These are phyloP conservation scores for Coemansia guatemalensis DNA, from an alignment of 192 early-diverging fungal species.

Conservation along the genomic window DNA sequence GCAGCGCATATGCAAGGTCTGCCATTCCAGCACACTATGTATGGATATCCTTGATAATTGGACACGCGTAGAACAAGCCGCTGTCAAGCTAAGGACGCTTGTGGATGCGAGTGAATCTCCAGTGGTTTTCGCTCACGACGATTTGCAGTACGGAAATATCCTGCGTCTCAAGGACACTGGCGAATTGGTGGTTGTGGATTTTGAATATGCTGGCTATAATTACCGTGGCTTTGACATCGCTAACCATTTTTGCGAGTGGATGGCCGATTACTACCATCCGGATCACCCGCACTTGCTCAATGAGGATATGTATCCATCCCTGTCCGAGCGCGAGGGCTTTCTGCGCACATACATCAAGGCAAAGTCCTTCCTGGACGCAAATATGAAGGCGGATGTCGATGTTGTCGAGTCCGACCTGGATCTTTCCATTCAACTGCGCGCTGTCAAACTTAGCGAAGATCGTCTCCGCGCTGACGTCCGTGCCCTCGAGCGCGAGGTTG, in stretches of 20 bases:
- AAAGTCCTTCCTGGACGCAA: slow-evolving; percentile 45
- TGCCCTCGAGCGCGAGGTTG: slow-evolving; percentile 30
- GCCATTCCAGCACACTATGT: slow-evolving; percentile 17
- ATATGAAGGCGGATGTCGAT: slow-evolving; percentile 27
- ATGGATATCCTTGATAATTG: slow-evolving; percentile 33
- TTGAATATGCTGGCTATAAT: slow-evolving; percentile 82
- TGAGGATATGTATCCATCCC: slow-evolving; percentile 56
- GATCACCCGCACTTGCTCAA: slow-evolving; percentile 53
- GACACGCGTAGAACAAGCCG: slow-evolving; percentile 35
- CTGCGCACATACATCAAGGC: slow-evolving; percentile 66
- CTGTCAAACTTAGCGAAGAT: slow-evolving; percentile 20
- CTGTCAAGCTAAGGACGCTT: slow-evolving; percentile 51
- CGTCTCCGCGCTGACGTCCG: slow-evolving; percentile 23
- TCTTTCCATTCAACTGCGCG: slow-evolving; percentile 11
- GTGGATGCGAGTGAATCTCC: slow-evolving; percentile 61
- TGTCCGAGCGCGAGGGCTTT: slow-evolving; percentile 58
- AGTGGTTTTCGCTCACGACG: slow-evolving; percentile 88
- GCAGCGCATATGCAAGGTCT: slow-evolving; percentile 19
- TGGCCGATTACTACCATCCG: slow-evolving; percentile 70
- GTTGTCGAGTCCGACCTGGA: slow-evolving; percentile 27
- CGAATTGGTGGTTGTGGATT: slow-evolving; percentile 75
- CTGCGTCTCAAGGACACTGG: slow-evolving; percentile 60
- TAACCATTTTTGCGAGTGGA: slow-evolving; percentile 88
- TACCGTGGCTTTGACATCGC: slow-evolving; percentile 76
- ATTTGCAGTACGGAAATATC: slow-evolving; percentile 88